phyloP scores from a whole-genome alignment of 208 protist species.

The Acanthamoeba castellanii region DNA sequence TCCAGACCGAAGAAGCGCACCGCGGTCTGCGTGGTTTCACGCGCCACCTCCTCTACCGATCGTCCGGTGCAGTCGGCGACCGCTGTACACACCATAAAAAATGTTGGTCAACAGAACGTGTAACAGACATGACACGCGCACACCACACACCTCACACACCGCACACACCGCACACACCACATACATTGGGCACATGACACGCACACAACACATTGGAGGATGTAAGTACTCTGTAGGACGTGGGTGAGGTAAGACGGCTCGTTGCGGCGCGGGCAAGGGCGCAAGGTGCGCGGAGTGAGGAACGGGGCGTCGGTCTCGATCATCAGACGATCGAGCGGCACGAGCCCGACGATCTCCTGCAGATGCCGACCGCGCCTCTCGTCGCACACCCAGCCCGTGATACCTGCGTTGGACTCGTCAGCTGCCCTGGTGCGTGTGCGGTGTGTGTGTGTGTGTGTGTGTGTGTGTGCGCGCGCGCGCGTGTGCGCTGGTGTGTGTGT shows the following conservation, averaged over 20 bases:
- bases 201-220: background rate
- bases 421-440: background rate
- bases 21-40: constrained; percentile 10
- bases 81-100: background rate
- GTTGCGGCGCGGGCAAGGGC: constrained; percentile 6
- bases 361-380: constrained; percentile 25
- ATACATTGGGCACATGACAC: background rate
- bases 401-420: background rate
- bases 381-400: constrained; percentile 60
- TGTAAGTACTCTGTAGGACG: constrained; percentile 8
- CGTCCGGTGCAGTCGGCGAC: background rate
- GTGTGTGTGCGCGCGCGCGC: too few relatives aligned
- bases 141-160: background rate
- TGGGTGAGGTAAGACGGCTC: constrained; percentile 27
- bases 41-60: constrained; percentile 9
- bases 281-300: constrained; percentile 18
- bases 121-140: too few relatives aligned
- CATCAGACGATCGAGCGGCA: constrained; percentile 62
- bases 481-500: too few relatives aligned
- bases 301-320: constrained; percentile 70
- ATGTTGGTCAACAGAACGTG: background rate
- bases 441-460: background rate
- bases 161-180: background rate
- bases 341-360: background rate
- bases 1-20: constrained; percentile 27